These are phyloP conservation scores for Pythium angustatum DNA, from an alignment of 352 stramenopile genomes.

Conservation along the genomic window DNA sequence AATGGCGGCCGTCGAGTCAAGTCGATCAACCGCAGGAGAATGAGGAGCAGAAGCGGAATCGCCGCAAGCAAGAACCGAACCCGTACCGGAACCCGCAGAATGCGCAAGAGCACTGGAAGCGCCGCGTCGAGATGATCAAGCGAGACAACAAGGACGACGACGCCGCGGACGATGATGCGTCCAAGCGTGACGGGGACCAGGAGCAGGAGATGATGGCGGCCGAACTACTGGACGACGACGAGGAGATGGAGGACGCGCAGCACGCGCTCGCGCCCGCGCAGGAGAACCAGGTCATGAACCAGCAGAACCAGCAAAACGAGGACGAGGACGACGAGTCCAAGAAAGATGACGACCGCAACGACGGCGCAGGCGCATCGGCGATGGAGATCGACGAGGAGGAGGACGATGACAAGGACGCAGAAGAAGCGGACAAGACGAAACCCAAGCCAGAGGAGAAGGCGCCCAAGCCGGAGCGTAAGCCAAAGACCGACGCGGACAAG, in stretches of 20 bases:
- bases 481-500: constrained; percentile 26
- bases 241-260: constrained; percentile 42
- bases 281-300: constrained; percentile 43
- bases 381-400: constrained; percentile 75
- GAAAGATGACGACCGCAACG: constrained; percentile 37
- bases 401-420: constrained; percentile 26
- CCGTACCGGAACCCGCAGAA: constrained; percentile 95
- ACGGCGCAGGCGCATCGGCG: constrained; percentile 44
- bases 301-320: constrained; percentile 30
- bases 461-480: constrained; percentile 18
- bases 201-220: constrained; percentile 34
- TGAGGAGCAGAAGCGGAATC: constrained; percentile 76
- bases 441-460: constrained; percentile 22
- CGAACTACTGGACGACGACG: constrained; percentile 45
- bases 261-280: constrained; percentile 44
- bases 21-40: constrained; percentile 46
- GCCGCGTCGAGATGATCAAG: constrained; percentile 91
- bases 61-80: constrained; percentile 88
- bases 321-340: constrained; percentile 54
- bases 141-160: constrained; percentile 38
- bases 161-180: constrained; percentile 7
- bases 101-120: constrained; percentile 97
- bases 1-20: constrained; percentile 35
- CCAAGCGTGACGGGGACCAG: constrained; percentile 17
- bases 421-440: constrained; percentile 25